Base-by-base conservation (phyloP, 1,139 yeast genomes). In the Candida tetrigidarum region DNA sequence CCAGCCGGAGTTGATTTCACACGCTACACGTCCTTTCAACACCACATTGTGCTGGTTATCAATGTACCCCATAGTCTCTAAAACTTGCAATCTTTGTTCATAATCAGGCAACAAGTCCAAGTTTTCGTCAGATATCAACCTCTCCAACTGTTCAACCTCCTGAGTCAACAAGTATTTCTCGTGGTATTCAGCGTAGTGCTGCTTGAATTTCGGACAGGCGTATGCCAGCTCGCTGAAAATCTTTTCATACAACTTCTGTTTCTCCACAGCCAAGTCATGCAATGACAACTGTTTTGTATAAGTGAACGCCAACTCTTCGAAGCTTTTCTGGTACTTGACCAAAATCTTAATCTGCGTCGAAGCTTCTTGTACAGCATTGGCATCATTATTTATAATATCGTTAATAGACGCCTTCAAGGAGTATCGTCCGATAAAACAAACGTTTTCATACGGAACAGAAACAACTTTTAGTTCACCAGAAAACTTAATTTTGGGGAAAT, bases 101-200 rank as follows among this genome's bases (percentile, higher is more conserved):
- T 93, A 93, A 62, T 93, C 97, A 1, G 99, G 99, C 38, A 93
- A 72, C 43, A 95, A 71, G 51, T 89, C 97, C 59, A 95, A 71
- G 56, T 92, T 95, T 55, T 92, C 96, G 51, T 89, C 96, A 0
- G 96, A 84, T 50, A 91, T 78, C 41, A 86, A 67, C 41, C 76
- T 74, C 56, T 83, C 80, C 53, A 91, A 66, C 0, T 73, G 65
- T 4, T 70, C 78, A 16, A 91, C 83, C 50, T 84, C 77, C 14
- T 63, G 58, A 45, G 76, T 71, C 30, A 87, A 61, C 30, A 60
- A 50, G 45, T 73, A 71, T 49, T 76, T 79, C 41, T 75, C 69
- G 40, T 78, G 73, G 25, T 81, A 69, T 36, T 75, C 77, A 2
- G 63, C 53, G 50, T 63, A 86, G 50, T 83, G 82, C 2, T 58